phyloP scores from a whole-genome alignment of 1,284 basidiomycete species.

The Cerrena zonata region DNA sequence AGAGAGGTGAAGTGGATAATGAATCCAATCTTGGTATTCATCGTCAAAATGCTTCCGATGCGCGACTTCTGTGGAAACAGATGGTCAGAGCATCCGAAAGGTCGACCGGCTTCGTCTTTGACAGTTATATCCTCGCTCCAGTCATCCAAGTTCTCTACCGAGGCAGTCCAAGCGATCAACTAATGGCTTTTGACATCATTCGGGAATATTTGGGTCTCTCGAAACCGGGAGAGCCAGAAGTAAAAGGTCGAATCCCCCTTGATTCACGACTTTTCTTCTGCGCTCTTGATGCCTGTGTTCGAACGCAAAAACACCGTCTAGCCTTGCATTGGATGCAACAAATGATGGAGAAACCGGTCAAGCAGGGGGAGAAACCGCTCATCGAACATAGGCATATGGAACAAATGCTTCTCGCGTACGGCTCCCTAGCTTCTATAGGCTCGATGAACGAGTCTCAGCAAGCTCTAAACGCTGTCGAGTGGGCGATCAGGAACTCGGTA shows the following conservation, averaged over 20 bases:
- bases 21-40: conserved; percentile 6
- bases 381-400: conserved; percentile 41
- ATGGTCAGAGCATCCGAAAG: conserved; percentile 39
- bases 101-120: conserved; percentile 38
- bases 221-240: conserved; percentile 36
- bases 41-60: conserved; percentile 41
- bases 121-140: conserved; percentile 45
- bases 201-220: conserved; percentile 58
- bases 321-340: conserved; percentile 53
- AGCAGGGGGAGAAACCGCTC: conserved; percentile 9
- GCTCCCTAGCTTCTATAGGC: conserved; percentile 36
- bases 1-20: conserved; percentile 15
- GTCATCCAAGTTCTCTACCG: conserved; percentile 47
- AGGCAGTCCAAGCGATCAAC: conserved; percentile 52
- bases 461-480: conserved; percentile 54
- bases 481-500: conserved; percentile 52
- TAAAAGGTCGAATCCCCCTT: conserved; percentile 35
- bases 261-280: conserved; percentile 43
- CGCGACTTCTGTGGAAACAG: conserved; percentile 62
- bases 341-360: conserved; percentile 36
- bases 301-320: conserved; percentile 39
- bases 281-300: conserved; percentile 52
- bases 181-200: conserved; percentile 57
- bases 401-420: conserved; percentile 49
- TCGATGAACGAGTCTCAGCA: conserved; percentile 27